phyloP scores from a whole-genome alignment of 2,329 filamentous ascomycete genomes.

The Epichloe bromicola region DNA sequence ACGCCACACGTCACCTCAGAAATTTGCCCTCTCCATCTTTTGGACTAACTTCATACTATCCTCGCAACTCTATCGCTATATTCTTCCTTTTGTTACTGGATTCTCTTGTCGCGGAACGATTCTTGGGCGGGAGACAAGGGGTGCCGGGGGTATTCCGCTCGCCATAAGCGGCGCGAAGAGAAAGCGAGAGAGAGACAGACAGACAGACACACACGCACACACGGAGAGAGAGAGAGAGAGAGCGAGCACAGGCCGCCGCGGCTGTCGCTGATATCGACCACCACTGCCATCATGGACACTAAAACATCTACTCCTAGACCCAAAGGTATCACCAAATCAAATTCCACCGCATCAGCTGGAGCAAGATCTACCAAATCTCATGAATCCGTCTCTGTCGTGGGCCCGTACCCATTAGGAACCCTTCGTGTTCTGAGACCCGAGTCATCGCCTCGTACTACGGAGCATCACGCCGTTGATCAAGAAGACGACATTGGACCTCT shows the following conservation, averaged over 20 bases:
- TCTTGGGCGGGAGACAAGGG: not conserved
- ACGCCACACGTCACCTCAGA: not conserved
- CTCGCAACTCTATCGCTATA: not conserved
- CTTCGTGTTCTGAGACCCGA: conserved; percentile 25
- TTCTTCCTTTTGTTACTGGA: not conserved
- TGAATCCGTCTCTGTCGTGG: conserved; percentile 25
- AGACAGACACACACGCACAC: too few species aligned
- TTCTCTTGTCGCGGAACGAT: not conserved
- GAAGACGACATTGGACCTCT: conserved; percentile 17
- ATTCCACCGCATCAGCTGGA: conserved; percentile 17
- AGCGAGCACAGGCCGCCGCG: not conserved
- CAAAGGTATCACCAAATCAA: conserved; percentile 21
- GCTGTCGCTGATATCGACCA: not conserved
- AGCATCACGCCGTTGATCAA: conserved; percentile 4
- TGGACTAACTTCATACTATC: not conserved
- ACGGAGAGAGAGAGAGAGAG: too few species aligned
- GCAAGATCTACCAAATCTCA: conserved; percentile 21
- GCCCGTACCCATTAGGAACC: conserved; percentile 28
- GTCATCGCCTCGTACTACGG: conserved; percentile 5
- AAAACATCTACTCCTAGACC: conserved; percentile 10
- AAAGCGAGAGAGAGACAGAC: not conserved
- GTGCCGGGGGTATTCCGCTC: not conserved
- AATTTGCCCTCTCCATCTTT: not conserved
- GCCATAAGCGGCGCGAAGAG: not conserved
- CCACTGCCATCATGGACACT: conserved; percentile 12